Base-by-base conservation (phyloP, 1,284 basidiomycete species). In the Lignosus rhinocerotis region DNA sequence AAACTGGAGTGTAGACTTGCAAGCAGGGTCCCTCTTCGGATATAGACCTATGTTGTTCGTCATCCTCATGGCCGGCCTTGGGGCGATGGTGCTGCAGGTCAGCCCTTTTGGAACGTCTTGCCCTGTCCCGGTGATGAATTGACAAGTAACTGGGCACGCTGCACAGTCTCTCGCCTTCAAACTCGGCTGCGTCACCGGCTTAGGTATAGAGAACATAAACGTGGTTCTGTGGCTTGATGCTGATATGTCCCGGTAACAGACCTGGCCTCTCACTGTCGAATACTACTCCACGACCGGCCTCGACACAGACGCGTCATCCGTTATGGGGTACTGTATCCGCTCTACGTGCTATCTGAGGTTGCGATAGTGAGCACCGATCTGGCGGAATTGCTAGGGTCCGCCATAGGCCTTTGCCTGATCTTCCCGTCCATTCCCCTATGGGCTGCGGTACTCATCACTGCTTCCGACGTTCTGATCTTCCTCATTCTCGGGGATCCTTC, bases 401-500 rank as follows among this genome's bases (percentile, higher is more conserved):
- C 90, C 1, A 91, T 92, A 51, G 90, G 87, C 0, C 76, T 96
- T 43, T 87, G 86, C 69, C 77, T 96, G 73, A 79, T 96, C 33
- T 91, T 96, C 66, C 94, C 94, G 0, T 75, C 76, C 33, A 76
- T 96, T n/a, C 84, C 93, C 32, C 77, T 95, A 8, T 94, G 86
- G 81, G 88, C 85, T 2, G 88, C 86, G 36, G 91, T 96, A 1
- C 78, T 96, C 52, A 80, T 96, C 59, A 96, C 94, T 3, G 88
- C 88, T 0, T 79, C 80, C 44, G 94, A 98, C 70, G 93, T 96
- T 25, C 76, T 98, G 57, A 71, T 98, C 59, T 81, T 94, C 56
- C 79, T 90, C 53, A 77, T 81, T 3, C 72, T 90, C 61, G 79
- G 83, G 11, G 85, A 88, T 65, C 85, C 85, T n/a, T 72, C 86